These are phyloP conservation scores for Stachybotrys echinatus DNA, from an alignment of 2,329 filamentous ascomycete species.

Conservation along the genomic window DNA sequence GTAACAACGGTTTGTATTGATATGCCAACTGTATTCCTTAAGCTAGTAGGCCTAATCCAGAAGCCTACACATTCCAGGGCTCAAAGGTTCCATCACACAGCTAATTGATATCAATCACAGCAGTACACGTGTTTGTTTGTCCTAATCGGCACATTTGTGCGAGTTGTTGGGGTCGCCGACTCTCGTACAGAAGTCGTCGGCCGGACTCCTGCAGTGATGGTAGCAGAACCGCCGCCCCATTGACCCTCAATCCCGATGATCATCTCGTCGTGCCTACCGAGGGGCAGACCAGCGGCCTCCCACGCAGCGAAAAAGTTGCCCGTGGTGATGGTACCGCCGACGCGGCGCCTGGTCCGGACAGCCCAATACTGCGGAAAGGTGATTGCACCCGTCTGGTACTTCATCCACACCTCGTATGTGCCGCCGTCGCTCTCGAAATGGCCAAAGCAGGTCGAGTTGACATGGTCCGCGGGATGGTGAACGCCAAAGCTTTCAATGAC, in stretches of 20 bases:
- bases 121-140: background rate
- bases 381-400: background rate
- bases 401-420: background rate
- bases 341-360: background rate
- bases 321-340: background rate
- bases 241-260: background rate
- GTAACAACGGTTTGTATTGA: no score
- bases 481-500: slow-evolving; percentile 28
- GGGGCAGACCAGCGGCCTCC: background rate
- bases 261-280: background rate
- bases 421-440: background rate
- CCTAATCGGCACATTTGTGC: background rate
- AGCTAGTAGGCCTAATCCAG: no score
- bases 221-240: background rate
- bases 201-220: background rate
- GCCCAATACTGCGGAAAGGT: background rate
- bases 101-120: background rate
- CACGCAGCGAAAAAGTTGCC: background rate
- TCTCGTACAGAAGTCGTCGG: background rate
- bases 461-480: background rate
- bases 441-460: background rate
- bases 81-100: no score
- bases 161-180: background rate
- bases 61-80: no score
- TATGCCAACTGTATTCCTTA: no score